A percentile compares a stretch with the other conserved stretches of the same genome.
Conservation (phyloP, 202 grass and related monocot genomes). For the Bolboschoenoplectus hybrid region DNA sequence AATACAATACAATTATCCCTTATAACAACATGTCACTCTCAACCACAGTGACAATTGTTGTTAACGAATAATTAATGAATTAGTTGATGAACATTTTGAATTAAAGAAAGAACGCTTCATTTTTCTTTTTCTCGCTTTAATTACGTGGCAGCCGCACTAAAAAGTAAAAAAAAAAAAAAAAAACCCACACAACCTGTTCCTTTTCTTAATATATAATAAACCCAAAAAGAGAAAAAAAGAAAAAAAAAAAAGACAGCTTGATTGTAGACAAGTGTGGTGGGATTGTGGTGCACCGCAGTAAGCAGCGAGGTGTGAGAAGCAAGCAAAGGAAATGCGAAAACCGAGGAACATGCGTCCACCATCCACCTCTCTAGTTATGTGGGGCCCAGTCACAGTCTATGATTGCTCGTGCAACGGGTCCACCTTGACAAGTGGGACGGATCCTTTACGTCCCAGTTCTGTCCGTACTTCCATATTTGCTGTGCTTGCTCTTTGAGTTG, state of each 20-base stretch:
- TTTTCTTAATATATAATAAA: not conserved
- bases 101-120: no score
- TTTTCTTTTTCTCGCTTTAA: no score
- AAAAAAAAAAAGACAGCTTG: not conserved
- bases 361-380: not conserved
- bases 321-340: slow-evolving; percentile 25
- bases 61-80: no score
- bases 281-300: slow-evolving; percentile 4
- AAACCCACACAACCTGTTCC: no score
- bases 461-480: not conserved
- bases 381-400: slow-evolving; percentile 9
- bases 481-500: not conserved
- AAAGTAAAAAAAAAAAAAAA: not conserved
- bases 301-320: slow-evolving; percentile 8
- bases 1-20: no score
- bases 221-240: not conserved
- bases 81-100: no score
- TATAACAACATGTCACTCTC: no score
- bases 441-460: not conserved
- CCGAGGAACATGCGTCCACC: slow-evolving; percentile 25
- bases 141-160: not conserved
- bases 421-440: not conserved
- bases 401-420: not conserved
- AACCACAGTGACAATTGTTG: no score
- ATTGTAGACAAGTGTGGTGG: slow-evolving; percentile 25